phyloP scores from a whole-genome alignment of 73 alveolate genomes.

The Tetrahymena borealis region DNA sequence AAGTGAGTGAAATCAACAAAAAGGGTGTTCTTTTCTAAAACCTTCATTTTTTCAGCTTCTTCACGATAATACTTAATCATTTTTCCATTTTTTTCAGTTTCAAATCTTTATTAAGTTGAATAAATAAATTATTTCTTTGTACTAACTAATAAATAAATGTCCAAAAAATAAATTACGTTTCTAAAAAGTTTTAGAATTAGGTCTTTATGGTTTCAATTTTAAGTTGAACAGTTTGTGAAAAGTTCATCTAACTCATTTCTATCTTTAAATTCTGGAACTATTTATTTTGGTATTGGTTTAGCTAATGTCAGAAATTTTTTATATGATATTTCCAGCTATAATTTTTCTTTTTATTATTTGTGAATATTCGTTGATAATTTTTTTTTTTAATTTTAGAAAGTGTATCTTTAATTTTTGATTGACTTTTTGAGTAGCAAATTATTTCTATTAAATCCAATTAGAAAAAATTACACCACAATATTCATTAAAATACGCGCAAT shows the following conservation, averaged over 20 bases:
- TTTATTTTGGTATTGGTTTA: background rate
- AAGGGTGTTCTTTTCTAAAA: background rate
- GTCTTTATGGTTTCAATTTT: background rate
- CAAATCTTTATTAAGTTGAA: background rate
- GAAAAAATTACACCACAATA: background rate
- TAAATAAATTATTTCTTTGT: too few species aligned
- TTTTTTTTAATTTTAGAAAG: background rate
- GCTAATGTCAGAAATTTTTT: background rate
- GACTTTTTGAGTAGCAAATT: background rate
- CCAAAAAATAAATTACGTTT: background rate
- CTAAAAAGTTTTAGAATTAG: background rate
- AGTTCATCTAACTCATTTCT: background rate
- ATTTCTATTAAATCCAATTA: background rate
- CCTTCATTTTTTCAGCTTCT: background rate
- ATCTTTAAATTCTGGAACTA: background rate
- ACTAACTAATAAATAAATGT: too few species aligned
- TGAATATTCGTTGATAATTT: background rate
- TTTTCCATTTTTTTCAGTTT: background rate
- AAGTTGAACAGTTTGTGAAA: background rate
- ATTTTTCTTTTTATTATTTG: background rate
- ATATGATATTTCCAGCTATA: background rate
- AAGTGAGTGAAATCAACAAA: background rate
- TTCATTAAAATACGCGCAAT: background rate
- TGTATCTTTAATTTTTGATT: background rate
- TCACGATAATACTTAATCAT: background rate